These are phyloP conservation scores for Cicer judaicum DNA, from an alignment of 306 rosid species.

Conservation along the genomic window DNA sequence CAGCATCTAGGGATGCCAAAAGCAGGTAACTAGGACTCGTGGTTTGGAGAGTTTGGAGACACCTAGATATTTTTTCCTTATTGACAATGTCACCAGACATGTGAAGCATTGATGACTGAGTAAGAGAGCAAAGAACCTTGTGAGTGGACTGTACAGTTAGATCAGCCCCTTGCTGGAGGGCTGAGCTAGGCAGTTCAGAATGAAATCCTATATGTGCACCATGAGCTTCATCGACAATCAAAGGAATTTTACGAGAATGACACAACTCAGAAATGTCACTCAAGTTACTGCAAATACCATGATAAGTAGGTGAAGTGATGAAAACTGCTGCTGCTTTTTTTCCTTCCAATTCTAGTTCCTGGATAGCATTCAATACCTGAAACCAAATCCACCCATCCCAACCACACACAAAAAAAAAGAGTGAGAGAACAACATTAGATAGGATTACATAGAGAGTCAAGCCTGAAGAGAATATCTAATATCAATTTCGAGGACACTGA, in stretches of 20 bases:
- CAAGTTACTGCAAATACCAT: constrained; percentile 81
- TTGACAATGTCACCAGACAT: constrained; percentile 68
- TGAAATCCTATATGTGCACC: constrained; percentile 93
- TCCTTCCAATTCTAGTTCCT: constrained; percentile 65
- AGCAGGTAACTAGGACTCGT: constrained; percentile 91
- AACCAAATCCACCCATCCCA: constrained; percentile 33
- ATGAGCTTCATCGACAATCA: constrained; percentile 94
- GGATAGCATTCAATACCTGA: constrained; percentile 73
- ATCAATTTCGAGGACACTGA: not conserved
- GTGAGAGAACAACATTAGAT: not conserved
- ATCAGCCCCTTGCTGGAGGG: constrained; percentile 84
- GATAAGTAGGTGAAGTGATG: constrained; percentile 86
- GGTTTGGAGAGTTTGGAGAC: constrained; percentile 87
- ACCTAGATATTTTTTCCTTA: constrained; percentile 64
- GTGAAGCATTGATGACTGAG: constrained; percentile 92
- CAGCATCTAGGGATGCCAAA: constrained; percentile 89
- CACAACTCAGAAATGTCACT: constrained; percentile 67
- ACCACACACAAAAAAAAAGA: not conserved
- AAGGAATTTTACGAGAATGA: constrained; percentile 74
- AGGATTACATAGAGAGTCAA: constrained; percentile 11
- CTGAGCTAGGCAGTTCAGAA: constrained; percentile 70
- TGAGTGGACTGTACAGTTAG: constrained; percentile 77
- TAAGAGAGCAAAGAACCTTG: constrained; percentile 83
- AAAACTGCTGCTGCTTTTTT: constrained; percentile 74
- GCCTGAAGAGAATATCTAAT: not conserved